Evolutionary conservation across 768 basidiomycete genomes (phyloP), one percentile per base, ranked within the genome.

Genomic region (Agaricus sinodeliciosus): DNA sequence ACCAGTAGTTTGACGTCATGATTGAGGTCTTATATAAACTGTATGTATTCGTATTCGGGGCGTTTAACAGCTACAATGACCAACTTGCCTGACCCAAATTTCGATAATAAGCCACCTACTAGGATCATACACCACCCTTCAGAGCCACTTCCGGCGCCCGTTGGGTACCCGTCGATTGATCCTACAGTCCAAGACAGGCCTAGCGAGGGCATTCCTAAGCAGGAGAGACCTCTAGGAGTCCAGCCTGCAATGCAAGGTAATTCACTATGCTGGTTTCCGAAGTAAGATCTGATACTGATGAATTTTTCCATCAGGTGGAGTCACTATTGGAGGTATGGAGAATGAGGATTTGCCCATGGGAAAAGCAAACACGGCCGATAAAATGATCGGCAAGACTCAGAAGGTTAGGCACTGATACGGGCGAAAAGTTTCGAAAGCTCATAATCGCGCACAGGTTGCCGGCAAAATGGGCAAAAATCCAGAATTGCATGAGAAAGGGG

Each of bases 381-480:
- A 79, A 64, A 54, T 82, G 18, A 57, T 81, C 34, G 82, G 82
- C 3, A 83, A 84, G 68, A 70, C 76, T 0, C 71, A 84, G 59
- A 75, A 83, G 72, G 82, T 80, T 31, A 35, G 19, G 27, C 12
- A 8, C 9, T 13, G 35, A 12, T 49, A 5, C 11, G 9, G 26
- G 2, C 4, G 0, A 0, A 25, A 5, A 6, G 9, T 15, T 34
- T 12, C 3, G 2, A 16, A 7, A 22, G 6, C 41, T 16, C 39
- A 35, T 11, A 4, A 13, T 43, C 35, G 16, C 26, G 11, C 12
- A 39, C 35, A 4, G 18, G 18, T 43, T 43, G 81, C 75, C 26
- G 80, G 81, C 7, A 82, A 83, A 62, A 49, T 68, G 34, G 65
- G 67, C 12, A 49, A 71, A 18, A 80, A 83, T 9, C 63, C 71